These are phyloP conservation scores for Digitaria exilis DNA, from an alignment of 202 grass and related monocot genomes.

Conservation along the genomic window DNA sequence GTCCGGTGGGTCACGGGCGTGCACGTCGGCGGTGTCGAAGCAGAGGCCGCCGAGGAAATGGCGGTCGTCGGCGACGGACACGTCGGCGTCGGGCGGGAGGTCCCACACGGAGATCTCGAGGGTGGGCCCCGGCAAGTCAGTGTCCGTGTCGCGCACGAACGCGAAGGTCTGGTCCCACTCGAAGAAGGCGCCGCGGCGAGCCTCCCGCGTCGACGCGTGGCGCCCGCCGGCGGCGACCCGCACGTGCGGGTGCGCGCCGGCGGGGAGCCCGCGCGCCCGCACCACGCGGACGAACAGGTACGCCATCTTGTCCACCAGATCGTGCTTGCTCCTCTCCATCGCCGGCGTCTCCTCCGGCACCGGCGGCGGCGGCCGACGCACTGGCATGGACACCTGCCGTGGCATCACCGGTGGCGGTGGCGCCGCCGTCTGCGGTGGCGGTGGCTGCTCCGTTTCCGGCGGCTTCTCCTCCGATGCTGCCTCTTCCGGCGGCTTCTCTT, in stretches of 20 bases:
- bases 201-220: slow-evolving; percentile 60
- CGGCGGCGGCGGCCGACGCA: not conserved
- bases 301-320: slow-evolving; percentile 96
- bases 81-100: slow-evolving; percentile 66
- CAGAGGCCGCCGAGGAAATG: slow-evolving; percentile 87
- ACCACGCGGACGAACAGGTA: slow-evolving; percentile 87
- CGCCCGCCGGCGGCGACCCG: slow-evolving; percentile 63
- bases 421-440: slow-evolving; percentile 10
- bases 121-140: slow-evolving; percentile 51
- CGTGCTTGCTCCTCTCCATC: slow-evolving; percentile 64
- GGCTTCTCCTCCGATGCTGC: slow-evolving; percentile 26
- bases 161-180: slow-evolving; percentile 96
- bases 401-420: slow-evolving; percentile 49
- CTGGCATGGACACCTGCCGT: slow-evolving; percentile 38
- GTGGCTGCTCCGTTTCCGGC: slow-evolving; percentile 10
- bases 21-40: slow-evolving; percentile 85
- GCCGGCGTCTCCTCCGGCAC: slow-evolving; percentile 45
- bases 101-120: slow-evolving; percentile 88
- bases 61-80: slow-evolving; percentile 57
- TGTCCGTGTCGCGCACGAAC: slow-evolving; percentile 61
- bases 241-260: slow-evolving; percentile 65
- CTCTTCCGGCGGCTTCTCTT: not conserved
- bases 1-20: slow-evolving; percentile 69
- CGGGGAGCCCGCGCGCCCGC: slow-evolving; percentile 62
- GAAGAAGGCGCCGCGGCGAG: slow-evolving; percentile 69